Evolutionary conservation across 2,329 filamentous ascomycete species (phyloP), one percentile per base, ranked within the genome.

Genomic region (Aaosphaeria pasadenensis): DNA sequence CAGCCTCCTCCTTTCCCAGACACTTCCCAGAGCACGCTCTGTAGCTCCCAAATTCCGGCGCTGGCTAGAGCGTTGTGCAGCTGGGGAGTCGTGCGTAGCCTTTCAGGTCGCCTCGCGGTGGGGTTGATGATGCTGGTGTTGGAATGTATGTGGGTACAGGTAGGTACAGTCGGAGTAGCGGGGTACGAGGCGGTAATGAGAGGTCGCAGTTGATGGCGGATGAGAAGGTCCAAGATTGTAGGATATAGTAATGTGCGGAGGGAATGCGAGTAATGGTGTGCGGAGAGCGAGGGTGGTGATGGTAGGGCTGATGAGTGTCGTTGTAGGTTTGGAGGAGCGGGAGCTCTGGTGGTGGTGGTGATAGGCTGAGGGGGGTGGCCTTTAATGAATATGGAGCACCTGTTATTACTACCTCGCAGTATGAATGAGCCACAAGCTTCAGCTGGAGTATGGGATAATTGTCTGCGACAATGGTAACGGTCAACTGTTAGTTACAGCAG

Each of bases 51-150:
- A 44, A 30, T 30, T 44, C 48, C 41, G 49, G 48, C 39, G 46
- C n/a, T 17, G 38, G 40, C 43, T 43, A 32, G 43, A 24, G 35
- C 31, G 29, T 11, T 48, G 46, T 38, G 50, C 43, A 42, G 54
- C 9, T 51, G 54, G 29, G 53, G 17, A 24, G 17, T 24, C 3
- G 17, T 24, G 57, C 53, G 51, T 43, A 59, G 62, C 49, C 56
- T 56, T 47, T 24, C 49, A 48, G 48, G 52, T 45, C 42, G 56
- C 58, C 51, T 55, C 46, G 49, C 40, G 51, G 54, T 52, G 50
- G 59, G 51, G 48, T 51, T 56, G 60, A 54, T 53, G 38, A 28
- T 47, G 55, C 47, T 42, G 49, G 43, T 45, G 56, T 42, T 45
- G 48, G 48, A 54, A 50, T 46, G 17, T 24, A 24, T 24, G 47